Evolutionary conservation across 2,329 filamentous ascomycete species (phyloP), one percentile per base, ranked within the genome.

Genomic region (Pseudocercospora fijiensis): DNA sequence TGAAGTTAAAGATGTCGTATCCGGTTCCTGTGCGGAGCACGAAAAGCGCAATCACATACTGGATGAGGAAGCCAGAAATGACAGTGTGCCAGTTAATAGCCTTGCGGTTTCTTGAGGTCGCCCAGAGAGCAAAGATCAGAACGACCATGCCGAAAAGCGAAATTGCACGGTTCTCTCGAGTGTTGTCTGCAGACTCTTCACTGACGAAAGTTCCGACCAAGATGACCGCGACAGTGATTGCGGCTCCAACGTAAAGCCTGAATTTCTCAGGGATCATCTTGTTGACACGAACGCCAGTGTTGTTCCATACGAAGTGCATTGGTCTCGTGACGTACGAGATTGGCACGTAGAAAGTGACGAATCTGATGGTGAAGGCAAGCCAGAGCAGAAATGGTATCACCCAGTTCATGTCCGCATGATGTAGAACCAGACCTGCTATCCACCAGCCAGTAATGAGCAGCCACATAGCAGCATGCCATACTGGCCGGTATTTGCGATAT

Each of bases 1-100:
- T 86, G 80, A 96, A 96, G 76, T 86, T 87, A 85, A 97, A 97
- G 75, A 96, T 96, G 78, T 96, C 90, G 79, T 78, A 96, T 63
- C 92, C 93, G 43, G 86, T 90, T 43, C 83, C 78, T 2, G 92
- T 95, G 55, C 92, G 86, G 70, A 96, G 82, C 55, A 96, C 93
- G 72, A 97, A 96, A 11, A 96, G 83, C 3, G 91, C 92, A 67
- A 96, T 85, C 74, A 97, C 83, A 78, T 93, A 97, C 77, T 97
- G 93, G 10, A 88, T 83, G 47, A 96, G 82, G 89, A 96, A 95
- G 65, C 93, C 93, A 41, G 90, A 90, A 65, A 96, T 91, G 70
- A 97, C 79, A 5, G 80, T 81, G 69, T 82, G 80, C 80, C 71
- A 73, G 59, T 74, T 74, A 71, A 82, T 79, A 68, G 78, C 82